A percentile compares a stretch with the other conserved stretches of the same genome.
Evolutionary conservation across 495 filamentous ascomycete species (phyloP).

Genomic region (Tuber calosporum): DNA sequence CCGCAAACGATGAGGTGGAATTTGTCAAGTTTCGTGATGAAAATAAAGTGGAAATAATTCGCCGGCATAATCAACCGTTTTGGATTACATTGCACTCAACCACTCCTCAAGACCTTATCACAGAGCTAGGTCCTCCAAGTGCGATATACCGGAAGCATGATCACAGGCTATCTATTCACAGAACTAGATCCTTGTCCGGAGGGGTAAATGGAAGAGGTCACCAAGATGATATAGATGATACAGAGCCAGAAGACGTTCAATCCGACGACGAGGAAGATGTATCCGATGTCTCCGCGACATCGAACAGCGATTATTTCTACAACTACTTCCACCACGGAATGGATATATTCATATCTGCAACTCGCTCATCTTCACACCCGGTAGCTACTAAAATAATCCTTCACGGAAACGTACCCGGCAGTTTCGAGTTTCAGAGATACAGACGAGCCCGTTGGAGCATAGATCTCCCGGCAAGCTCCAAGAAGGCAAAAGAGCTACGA

Average conservation of each 20-base stretch:
- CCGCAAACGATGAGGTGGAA: conserved; percentile 65
- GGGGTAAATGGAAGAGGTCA: conserved; percentile 44
- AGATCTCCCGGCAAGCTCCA: conserved; percentile 48
- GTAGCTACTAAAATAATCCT: conserved; percentile 85
- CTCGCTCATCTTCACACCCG: conserved; percentile 53
- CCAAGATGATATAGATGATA: conserved; percentile 53
- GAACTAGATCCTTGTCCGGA: conserved; percentile 47
- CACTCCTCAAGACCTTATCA: conserved; percentile 79
- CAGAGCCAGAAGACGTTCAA: conserved; percentile 72
- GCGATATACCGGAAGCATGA: conserved; percentile 92
- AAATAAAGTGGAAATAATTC: conserved; percentile 67
- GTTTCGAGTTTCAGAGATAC: conserved; percentile 93
- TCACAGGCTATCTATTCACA: conserved; percentile 82
- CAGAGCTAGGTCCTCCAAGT: conserved; percentile 88
- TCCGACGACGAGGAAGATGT: conserved; percentile 67
- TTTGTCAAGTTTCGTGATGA: conserved; percentile 64
- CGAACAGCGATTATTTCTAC: conserved; percentile 73
- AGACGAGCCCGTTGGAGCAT: conserved; percentile 84
- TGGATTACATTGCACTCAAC: conserved; percentile 70
- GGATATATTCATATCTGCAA: conserved; percentile 82
- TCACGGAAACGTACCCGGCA: conserved; percentile 89
- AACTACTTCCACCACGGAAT: conserved; percentile 96
- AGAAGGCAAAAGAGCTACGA: conserved; percentile 25
- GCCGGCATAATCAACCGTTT: conserved; percentile 54
- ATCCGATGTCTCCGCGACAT: conserved; percentile 45